Conservation (phyloP, 2,329 filamentous ascomycete genomes). For the Cordyceps cateniannulata region DNA sequence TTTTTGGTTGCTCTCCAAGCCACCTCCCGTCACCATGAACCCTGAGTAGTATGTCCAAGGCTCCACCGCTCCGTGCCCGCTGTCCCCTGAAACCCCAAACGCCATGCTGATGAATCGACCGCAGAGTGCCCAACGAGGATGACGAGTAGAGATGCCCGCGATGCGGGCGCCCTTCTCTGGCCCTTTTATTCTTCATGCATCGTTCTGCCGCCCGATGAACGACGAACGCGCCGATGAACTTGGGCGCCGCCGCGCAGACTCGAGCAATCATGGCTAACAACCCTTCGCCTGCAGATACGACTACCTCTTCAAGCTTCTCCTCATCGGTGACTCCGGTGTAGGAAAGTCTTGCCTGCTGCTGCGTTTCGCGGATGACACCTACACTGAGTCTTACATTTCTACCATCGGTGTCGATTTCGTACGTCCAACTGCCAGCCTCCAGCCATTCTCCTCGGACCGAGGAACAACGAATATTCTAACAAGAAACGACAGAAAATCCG, state of each 20-base stretch:
- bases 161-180: neutral
- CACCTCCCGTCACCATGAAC: conserved; percentile 62
- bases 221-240: neutral
- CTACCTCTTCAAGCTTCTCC: conserved; percentile 99
- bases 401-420: conserved; percentile 99
- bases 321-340: conserved; percentile 99
- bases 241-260: conserved; percentile 8
- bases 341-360: conserved; percentile 98
- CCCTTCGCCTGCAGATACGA: conserved; percentile 75
- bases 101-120: conserved; percentile 13
- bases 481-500: conserved; percentile 88
- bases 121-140: conserved; percentile 11
- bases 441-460: neutral
- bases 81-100: conserved; percentile 20
- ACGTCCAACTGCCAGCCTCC: conserved; percentile 37
- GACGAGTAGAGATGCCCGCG: neutral
- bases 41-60: conserved; percentile 75
- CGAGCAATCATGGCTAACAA: conserved; percentile 16
- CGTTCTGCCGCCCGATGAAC: neutral
- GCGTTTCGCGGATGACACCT: conserved; percentile 97
- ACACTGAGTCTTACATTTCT: conserved; percentile 99
- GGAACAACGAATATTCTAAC: neutral
- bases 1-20: neutral
- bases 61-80: conserved; percentile 16
- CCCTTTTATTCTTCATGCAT: neutral